Percentiles rank a stretch among this genome's conserved stretches.
These are phyloP conservation scores for Solanum hybrid DNA, from an alignment of 305 asterid species.

Conservation along the genomic window DNA sequence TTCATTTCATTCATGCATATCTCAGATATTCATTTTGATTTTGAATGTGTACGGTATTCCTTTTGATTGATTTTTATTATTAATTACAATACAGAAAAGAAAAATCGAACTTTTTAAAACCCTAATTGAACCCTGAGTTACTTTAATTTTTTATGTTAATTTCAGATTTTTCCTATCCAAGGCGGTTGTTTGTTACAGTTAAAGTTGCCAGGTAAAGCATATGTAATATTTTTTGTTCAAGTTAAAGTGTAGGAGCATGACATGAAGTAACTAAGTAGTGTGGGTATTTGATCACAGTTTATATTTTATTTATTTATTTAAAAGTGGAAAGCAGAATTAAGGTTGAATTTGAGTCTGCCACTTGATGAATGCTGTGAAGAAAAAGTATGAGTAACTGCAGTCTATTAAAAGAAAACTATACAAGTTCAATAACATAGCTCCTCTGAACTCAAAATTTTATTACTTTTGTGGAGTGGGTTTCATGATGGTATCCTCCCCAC, in stretches of 20 bases:
- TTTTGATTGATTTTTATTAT: neutral
- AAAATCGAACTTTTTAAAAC: slow-evolving; percentile 34
- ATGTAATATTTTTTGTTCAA: neutral
- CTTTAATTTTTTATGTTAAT: slow-evolving; percentile 27
- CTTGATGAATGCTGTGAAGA: neutral
- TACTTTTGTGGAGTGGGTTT: slow-evolving; percentile 6
- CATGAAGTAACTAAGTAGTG: neutral
- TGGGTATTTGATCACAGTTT: neutral
- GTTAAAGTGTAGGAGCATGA: neutral
- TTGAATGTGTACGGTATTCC: neutral
- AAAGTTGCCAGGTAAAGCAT: slow-evolving; percentile 21
- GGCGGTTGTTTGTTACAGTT: slow-evolving; percentile 21
- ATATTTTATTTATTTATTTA: neutral
- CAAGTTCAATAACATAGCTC: neutral
- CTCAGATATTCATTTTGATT: neutral
- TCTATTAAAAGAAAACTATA: neutral
- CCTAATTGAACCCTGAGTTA: slow-evolving; percentile 59
- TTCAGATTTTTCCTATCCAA: slow-evolving; percentile 32
- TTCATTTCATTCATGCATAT: neutral
- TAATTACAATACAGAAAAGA: neutral
- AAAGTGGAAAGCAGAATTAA: neutral
- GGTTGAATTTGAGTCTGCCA: slow-evolving; percentile 5
- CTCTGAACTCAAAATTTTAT: neutral
- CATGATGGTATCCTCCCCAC: slow-evolving; percentile 11
- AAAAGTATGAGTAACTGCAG: neutral